A percentile compares a stretch with the other conserved stretches of the same genome.
Evolutionary conservation across 192 early-diverging fungal species (phyloP).

Genomic region (Coemansia sp.): DNA sequence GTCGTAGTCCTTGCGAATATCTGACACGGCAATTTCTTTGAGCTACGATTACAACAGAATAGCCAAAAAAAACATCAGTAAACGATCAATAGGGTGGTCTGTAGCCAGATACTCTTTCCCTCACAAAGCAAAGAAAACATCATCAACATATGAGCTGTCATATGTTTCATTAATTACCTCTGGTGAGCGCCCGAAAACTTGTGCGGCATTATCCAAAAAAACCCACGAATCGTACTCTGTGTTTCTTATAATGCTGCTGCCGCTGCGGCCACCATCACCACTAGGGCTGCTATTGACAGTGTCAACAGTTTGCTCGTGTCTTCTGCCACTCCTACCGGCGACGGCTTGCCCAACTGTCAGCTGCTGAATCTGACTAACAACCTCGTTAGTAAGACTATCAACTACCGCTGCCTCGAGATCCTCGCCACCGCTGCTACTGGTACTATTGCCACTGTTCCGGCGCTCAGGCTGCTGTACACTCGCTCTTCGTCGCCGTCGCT

Average conservation of each 20-base stretch:
- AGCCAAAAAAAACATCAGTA: no score
- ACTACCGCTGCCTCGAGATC: constrained; percentile 4
- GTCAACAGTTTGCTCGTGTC: background rate
- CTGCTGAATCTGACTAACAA: constrained; percentile 43
- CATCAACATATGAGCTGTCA: no score
- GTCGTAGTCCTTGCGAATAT: constrained; percentile 45
- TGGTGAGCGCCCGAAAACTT: constrained; percentile 38
- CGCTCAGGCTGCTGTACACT: background rate
- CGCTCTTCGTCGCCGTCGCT: constrained; percentile 1
- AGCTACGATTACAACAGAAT: constrained; percentile 11
- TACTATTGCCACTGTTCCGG: background rate
- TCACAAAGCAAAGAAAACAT: no score
- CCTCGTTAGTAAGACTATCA: constrained; percentile 13
- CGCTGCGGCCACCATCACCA: constrained; percentile 9
- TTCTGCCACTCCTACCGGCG: background rate
- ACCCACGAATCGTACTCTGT: constrained; percentile 23
- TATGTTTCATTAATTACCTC: constrained; percentile 19
- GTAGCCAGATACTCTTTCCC: no score
- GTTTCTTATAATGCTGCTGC: background rate
- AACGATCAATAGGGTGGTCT: no score
- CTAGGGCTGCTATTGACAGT: background rate
- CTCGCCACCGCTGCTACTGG: background rate
- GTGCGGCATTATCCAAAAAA: constrained; percentile 47
- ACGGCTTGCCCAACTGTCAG: constrained; percentile 18
- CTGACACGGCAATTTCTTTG: constrained; percentile 20